phyloP scores from a whole-genome alignment of 2,329 filamentous ascomycete species.

The Colletotrichum liaoningense region DNA sequence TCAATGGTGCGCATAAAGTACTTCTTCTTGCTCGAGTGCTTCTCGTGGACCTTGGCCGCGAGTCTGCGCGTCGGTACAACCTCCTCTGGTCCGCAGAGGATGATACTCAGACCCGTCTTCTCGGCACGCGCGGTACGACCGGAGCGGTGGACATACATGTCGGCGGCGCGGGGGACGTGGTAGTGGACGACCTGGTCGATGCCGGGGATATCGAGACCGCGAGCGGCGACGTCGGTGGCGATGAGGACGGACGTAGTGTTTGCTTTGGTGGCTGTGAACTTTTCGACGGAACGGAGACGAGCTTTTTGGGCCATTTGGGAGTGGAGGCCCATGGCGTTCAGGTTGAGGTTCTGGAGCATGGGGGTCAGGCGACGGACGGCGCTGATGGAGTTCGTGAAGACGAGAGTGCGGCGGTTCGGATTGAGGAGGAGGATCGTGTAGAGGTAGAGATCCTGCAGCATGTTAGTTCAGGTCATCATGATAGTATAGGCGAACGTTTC shows the following conservation, averaged over 20 bases:
- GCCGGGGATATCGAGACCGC: conserved; percentile 91
- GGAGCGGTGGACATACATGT: conserved; percentile 95
- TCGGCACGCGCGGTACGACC: conserved; percentile 91
- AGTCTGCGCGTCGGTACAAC: conserved; percentile 85
- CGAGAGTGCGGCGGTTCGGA: conserved; percentile 81
- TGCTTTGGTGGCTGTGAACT: conserved; percentile 76
- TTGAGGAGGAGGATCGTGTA: conserved; percentile 89
- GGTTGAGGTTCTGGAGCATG: conserved; percentile 83
- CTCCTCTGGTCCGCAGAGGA: conserved; percentile 93
- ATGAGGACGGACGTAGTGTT: conserved; percentile 76
- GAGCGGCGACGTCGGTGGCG: conserved; percentile 92
- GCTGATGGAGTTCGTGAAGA: conserved; percentile 97
- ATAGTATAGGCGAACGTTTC: neutral
- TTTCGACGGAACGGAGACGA: conserved; percentile 90
- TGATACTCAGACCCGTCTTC: conserved; percentile 81
- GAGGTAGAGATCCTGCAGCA: conserved; percentile 82
- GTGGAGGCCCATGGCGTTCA: conserved; percentile 83
- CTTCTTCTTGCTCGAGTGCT: conserved; percentile 59
- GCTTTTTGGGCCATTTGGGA: conserved; percentile 97
- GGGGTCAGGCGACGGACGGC: conserved; percentile 88
- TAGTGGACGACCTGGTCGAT: conserved; percentile 95
- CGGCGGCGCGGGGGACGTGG: conserved; percentile 90
- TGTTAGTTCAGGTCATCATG: conserved; percentile 34
- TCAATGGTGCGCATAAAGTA: conserved; percentile 83
- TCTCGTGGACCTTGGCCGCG: conserved; percentile 86